Conservation (phyloP, 1,284 basidiomycete species). For the Pyrrhoderma lamaoense region DNA sequence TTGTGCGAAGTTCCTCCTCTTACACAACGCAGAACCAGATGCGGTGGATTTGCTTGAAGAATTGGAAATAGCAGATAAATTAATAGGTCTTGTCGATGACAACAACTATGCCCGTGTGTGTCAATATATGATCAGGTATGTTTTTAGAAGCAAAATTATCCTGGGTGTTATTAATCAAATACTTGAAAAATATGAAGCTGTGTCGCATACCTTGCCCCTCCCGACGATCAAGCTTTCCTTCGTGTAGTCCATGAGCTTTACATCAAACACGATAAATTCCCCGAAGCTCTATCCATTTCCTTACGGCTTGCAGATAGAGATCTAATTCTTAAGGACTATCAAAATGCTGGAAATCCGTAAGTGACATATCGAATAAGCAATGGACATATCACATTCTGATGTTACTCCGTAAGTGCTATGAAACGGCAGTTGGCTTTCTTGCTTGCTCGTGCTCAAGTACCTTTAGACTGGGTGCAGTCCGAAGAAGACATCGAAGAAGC, state of each 20-base stretch:
- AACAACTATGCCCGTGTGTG: constrained; percentile 94
- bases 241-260: constrained; percentile 89
- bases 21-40: constrained; percentile 97
- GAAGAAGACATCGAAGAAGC: constrained; percentile 61
- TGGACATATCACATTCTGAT: neutral
- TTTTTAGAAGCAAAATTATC: constrained; percentile 16
- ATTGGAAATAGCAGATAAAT: constrained; percentile 82
- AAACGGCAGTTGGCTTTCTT: constrained; percentile 93
- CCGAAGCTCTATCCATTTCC: constrained; percentile 86
- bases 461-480: constrained; percentile 82
- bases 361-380: constrained; percentile 23
- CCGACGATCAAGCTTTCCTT: constrained; percentile 90
- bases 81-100: constrained; percentile 73
- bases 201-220: constrained; percentile 86
- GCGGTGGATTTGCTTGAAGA: constrained; percentile 96
- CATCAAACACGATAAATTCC: constrained; percentile 80
- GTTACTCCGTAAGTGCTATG: constrained; percentile 59
- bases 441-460: constrained; percentile 88
- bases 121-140: constrained; percentile 92
- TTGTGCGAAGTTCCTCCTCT: constrained; percentile 87
- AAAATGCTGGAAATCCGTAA: constrained; percentile 78
- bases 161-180: neutral
- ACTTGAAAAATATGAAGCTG: constrained; percentile 48
- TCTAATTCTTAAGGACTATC: constrained; percentile 80
- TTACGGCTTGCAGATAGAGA: constrained; percentile 81